These are phyloP conservation scores for Alnus rubra DNA, from an alignment of 306 rosid species.

Conservation along the genomic window DNA sequence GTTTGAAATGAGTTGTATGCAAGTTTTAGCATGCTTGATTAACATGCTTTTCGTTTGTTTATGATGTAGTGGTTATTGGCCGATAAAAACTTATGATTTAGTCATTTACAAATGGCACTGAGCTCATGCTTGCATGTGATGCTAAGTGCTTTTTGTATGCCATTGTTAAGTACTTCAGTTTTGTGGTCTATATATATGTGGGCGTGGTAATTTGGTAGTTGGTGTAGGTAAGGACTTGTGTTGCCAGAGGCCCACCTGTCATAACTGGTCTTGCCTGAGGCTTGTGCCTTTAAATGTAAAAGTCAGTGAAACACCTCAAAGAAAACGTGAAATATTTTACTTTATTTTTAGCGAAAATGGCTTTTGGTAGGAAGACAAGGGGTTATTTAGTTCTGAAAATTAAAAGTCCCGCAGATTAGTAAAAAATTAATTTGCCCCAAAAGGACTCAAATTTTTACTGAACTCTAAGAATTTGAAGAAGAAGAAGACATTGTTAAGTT, in stretches of 20 bases:
- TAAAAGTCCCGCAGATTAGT: not conserved
- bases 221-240: not conserved
- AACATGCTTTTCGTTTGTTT: slow-evolving; percentile 3
- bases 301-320: not conserved
- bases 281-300: not conserved
- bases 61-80: not conserved
- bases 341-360: not conserved
- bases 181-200: not conserved
- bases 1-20: not conserved
- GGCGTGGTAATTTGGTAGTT: not conserved
- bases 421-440: not conserved
- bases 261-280: not conserved
- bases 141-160: not conserved
- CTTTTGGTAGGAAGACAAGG: not conserved
- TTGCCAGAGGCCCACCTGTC: not conserved
- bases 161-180: not conserved
- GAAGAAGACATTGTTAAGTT: not conserved
- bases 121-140: not conserved
- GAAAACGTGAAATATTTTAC: not conserved
- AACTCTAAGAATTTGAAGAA: not conserved
- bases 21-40: not conserved
- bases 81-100: not conserved
- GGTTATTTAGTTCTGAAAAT: not conserved
- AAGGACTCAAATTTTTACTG: not conserved
- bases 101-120: not conserved